phyloP scores from a whole-genome alignment of 2,329 filamentous ascomycete genomes.

The Colletotrichum tropicale region DNA sequence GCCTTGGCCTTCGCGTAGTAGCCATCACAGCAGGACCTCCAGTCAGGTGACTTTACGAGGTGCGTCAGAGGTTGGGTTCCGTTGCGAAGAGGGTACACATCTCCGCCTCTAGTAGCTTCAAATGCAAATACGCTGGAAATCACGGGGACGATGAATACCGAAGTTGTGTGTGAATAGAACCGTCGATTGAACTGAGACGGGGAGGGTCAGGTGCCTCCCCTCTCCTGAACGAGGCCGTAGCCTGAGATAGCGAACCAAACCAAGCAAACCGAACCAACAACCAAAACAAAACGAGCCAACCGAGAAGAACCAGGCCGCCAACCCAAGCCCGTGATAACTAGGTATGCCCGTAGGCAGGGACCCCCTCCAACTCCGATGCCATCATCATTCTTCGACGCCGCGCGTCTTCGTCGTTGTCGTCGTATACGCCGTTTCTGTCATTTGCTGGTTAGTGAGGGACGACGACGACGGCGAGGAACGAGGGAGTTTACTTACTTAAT shows the following conservation, averaged over 20 bases:
- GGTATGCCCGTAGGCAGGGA: conserved; percentile 15
- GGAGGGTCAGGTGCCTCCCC: background rate
- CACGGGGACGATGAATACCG: background rate
- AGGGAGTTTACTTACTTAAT: background rate
- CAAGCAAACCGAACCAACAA: background rate
- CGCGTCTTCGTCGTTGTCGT: background rate
- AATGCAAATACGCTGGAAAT: background rate
- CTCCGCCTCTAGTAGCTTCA: background rate
- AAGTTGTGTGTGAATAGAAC: background rate
- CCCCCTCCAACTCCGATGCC: background rate
- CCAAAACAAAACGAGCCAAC: background rate
- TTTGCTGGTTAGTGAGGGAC: background rate
- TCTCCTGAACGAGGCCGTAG: background rate
- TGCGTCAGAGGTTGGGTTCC: background rate
- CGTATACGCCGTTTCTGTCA: background rate
- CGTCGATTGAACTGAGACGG: background rate
- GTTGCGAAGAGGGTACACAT: background rate
- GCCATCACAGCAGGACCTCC: background rate
- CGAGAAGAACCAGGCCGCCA: background rate
- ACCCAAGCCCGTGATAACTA: background rate
- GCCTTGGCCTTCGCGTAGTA: background rate
- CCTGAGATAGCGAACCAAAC: background rate
- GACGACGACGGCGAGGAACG: background rate
- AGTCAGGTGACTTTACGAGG: background rate
- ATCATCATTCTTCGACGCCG: background rate